Conservation (phyloP, 1,139 yeast genomes). For the Nadsonia starkeyi-henricii region DNA sequence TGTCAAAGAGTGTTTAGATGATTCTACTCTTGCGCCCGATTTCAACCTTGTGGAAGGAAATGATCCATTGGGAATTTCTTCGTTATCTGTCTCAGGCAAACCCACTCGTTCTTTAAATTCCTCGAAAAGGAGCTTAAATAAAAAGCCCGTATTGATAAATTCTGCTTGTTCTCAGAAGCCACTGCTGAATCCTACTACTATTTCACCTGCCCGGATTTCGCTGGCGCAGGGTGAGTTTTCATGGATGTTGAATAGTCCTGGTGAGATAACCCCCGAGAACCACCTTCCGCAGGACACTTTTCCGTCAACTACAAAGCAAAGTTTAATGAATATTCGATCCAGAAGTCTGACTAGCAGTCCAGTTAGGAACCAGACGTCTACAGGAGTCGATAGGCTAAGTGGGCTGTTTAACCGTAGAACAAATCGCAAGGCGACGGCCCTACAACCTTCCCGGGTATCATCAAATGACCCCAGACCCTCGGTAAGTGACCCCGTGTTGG, state of each 20-base stretch:
- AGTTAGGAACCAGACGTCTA: no score
- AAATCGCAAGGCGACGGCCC: no score
- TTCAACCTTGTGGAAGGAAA: neutral
- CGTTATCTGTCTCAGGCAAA: neutral
- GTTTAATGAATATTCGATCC: no score
- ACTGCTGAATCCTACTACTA: neutral
- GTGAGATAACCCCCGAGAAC: neutral
- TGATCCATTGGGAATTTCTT: neutral
- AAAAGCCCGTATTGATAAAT: constrained; percentile 1
- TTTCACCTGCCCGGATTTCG: constrained; percentile 5
- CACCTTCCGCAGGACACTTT: no score
- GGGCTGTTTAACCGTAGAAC: no score
- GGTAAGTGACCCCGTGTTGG: no score
- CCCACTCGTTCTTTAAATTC: neutral
- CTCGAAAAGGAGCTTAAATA: neutral
- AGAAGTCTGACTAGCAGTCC: no score
- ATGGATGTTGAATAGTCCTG: constrained; percentile 11
- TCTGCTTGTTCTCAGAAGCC: constrained; percentile 1
- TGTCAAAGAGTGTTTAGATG: neutral
- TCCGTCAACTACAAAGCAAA: no score
- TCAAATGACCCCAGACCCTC: no score
- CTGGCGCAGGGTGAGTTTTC: constrained; percentile 11
- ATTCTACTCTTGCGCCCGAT: neutral
- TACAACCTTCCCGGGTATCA: no score
- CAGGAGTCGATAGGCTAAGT: no score